Evolutionary conservation across 2,329 filamentous ascomycete genomes (phyloP), one percentile per base, ranked within the genome.

Genomic region (Stachybotrys chartarum): DNA sequence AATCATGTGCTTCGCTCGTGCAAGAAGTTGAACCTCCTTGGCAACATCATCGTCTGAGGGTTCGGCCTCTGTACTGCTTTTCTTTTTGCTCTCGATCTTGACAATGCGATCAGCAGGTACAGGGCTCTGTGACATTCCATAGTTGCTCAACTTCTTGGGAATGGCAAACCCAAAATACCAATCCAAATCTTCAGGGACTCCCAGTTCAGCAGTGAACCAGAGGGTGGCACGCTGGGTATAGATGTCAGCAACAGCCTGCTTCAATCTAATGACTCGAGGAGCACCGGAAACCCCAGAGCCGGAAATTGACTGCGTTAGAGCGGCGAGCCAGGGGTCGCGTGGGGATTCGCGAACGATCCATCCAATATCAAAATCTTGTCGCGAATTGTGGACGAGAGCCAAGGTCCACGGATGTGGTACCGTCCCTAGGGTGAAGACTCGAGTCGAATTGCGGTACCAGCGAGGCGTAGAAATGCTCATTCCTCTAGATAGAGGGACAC

Each of bases 361-460:
- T 7, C 76, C 70, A 1, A 86, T 72, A 51, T 86, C 86, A 51
- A 90, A 75, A 1, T 78, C 73, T 3, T 83, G 78, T 46, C 82
- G 78, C 56, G 84, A 79, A 59, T 84, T 79, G 56, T 84, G 79
- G 17, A 97, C 76, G 12, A 84, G 82, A 54, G 85, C 81, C 47
- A 91, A 78, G 1, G 92, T 97, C 75, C 91, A 96, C 0, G 94
- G 94, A 68, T 99, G 94, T 0, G 93, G 93, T 12, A 97, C 87
- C 1, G 86, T 89, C 57, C 88, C 91, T 59, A 99, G 89, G 3
- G 88, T 91, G 74, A 91, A 97, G 16, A 87, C 68, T 1, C 77
- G 78, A 14, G 86, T 85, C 5, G 79, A 80, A 70, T 97, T 96
- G 55, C 80, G 80, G 70, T 90, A 94, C 17, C 79, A 74, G 3